These are phyloP conservation scores for Mycosphaerella sp. DNA, from an alignment of 2,329 filamentous ascomycete genomes.

Conservation along the genomic window DNA sequence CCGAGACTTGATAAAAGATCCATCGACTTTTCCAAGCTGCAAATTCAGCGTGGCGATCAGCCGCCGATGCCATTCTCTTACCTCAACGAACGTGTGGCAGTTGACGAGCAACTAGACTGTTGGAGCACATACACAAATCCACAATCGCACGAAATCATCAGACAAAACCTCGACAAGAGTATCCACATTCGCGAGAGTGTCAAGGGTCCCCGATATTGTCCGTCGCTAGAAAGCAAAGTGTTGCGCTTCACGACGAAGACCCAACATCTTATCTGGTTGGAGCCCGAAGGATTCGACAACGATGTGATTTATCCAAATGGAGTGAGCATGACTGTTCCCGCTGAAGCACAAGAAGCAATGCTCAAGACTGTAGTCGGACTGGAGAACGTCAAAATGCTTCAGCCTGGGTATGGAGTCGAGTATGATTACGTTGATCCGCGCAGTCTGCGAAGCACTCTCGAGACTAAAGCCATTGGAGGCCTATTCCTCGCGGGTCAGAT, in stretches of 20 bases:
- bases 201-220: slow-evolving; percentile 90
- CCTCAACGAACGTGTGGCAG: slow-evolving; percentile 69
- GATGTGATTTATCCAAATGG: slow-evolving; percentile 94
- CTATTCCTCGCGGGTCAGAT: slow-evolving; percentile 94
- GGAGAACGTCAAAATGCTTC: slow-evolving; percentile 84
- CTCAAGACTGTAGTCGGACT: slow-evolving; percentile 83
- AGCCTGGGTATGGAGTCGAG: slow-evolving; percentile 93
- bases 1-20: slow-evolving; percentile 75
- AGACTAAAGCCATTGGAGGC: slow-evolving; percentile 85
- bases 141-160: slow-evolving; percentile 73
- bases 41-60: slow-evolving; percentile 73
- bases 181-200: slow-evolving; percentile 95
- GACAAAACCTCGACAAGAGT: slow-evolving; percentile 86
- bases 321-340: slow-evolving; percentile 92
- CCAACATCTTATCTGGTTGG: slow-evolving; percentile 88
- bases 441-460: slow-evolving; percentile 76
- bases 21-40: slow-evolving; percentile 69
- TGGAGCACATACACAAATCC: slow-evolving; percentile 83
- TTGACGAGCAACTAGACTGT: slow-evolving; percentile 77
- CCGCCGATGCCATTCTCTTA: slow-evolving; percentile 89
- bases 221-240: slow-evolving; percentile 89
- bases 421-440: slow-evolving; percentile 98
- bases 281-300: slow-evolving; percentile 89
- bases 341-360: slow-evolving; percentile 75
- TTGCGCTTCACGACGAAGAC: slow-evolving; percentile 77